These are phyloP conservation scores for Abelmoschus esculentus DNA, from an alignment of 345 rosid species.

Conservation along the genomic window DNA sequence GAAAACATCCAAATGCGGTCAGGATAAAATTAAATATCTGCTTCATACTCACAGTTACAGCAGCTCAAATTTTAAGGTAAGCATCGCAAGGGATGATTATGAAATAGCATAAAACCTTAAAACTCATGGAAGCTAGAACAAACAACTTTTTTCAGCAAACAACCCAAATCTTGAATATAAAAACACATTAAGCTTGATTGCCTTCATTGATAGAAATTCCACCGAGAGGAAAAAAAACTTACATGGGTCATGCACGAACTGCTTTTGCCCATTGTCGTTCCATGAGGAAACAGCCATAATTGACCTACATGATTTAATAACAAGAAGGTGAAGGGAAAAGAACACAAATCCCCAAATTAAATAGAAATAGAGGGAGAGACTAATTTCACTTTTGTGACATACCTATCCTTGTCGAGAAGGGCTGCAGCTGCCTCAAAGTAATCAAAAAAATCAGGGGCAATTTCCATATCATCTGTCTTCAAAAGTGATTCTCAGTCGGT, in stretches of 20 bases:
- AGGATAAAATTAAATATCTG: conserved; percentile 1
- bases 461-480: conserved; percentile 96
- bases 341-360: neutral
- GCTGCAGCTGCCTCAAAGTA: conserved; percentile 92
- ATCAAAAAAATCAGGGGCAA: conserved; percentile 90
- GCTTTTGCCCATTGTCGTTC: conserved; percentile 99
- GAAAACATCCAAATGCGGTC: neutral
- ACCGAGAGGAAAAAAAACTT: conserved; percentile 33
- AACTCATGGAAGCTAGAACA: neutral
- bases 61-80: neutral
- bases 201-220: neutral
- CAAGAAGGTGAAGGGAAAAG: neutral
- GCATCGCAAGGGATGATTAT: neutral
- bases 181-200: neutral
- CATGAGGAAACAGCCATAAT: conserved; percentile 98
- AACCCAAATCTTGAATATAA: neutral
- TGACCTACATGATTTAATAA: conserved; percentile 43
- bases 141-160: neutral
- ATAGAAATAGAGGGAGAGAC: neutral
- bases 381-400: conserved; percentile 22
- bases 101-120: neutral
- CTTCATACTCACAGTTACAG: neutral
- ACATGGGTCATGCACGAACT: conserved; percentile 93
- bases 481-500: conserved; percentile 20
- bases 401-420: conserved; percentile 92